Conservation (phyloP, 2,329 filamentous ascomycete genomes). For the Thyridium curvatum region DNA sequence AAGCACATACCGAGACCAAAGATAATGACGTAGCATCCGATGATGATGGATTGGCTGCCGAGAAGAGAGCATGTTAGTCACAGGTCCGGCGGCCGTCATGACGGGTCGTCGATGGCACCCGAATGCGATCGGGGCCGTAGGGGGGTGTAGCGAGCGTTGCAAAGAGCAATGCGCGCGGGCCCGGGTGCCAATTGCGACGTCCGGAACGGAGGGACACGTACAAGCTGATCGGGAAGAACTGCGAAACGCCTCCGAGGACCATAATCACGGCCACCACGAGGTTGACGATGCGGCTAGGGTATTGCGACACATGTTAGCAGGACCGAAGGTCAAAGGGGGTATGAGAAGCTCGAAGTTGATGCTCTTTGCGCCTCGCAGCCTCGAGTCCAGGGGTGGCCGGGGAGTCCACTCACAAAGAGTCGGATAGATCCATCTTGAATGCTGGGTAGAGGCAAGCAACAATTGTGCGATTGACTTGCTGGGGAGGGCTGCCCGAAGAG, state of each 20-base stretch:
- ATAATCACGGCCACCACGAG: constrained; percentile 81
- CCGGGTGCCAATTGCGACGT: constrained; percentile 13
- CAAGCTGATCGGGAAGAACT: constrained; percentile 59
- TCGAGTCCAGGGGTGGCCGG: constrained; percentile 6
- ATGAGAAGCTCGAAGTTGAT: not conserved
- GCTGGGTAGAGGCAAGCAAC: not conserved
- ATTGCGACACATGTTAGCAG: constrained; percentile 23
- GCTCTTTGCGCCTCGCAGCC: not conserved
- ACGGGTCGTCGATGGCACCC: not conserved
- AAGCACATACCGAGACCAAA: constrained; percentile 81
- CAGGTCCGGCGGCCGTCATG: not conserved
- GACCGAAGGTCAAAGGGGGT: not conserved
- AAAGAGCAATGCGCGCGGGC: constrained; percentile 16
- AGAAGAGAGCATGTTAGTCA: constrained; percentile 7
- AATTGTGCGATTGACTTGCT: not conserved
- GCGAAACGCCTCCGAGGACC: constrained; percentile 73
- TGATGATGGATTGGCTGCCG: constrained; percentile 62
- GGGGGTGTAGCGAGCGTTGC: too few relatives aligned
- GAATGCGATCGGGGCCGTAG: too few relatives aligned
- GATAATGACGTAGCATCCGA: constrained; percentile 82
- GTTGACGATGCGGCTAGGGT: constrained; percentile 82
- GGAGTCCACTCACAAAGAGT: constrained; percentile 68
- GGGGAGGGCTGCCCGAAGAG: not conserved
- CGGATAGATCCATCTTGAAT: constrained; percentile 74
- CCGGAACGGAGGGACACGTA: constrained; percentile 41